These are phyloP conservation scores for Trichoderma parareesei DNA, from an alignment of 495 filamentous ascomycete species.

Conservation along the genomic window DNA sequence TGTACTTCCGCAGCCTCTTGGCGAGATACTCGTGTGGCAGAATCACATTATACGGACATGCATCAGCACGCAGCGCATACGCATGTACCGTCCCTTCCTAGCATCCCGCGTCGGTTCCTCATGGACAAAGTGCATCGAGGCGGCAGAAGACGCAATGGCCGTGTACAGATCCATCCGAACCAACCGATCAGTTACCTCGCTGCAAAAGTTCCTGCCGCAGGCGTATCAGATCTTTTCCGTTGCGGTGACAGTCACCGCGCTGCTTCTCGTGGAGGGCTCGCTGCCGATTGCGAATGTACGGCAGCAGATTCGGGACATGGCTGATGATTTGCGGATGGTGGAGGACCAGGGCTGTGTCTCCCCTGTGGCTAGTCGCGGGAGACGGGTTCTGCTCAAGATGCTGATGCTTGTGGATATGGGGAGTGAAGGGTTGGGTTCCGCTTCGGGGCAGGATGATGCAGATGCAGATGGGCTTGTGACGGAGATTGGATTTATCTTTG, in stretches of 20 bases:
- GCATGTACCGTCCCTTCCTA: neutral
- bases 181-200: neutral
- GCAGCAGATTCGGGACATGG: neutral
- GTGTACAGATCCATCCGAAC: neutral
- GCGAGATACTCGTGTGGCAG: neutral
- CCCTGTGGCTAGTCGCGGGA: neutral
- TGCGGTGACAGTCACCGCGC: conserved; percentile 1
- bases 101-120: neutral
- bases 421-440: neutral
- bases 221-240: neutral
- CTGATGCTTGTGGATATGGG: neutral
- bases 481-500: neutral
- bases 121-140: neutral
- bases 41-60: conserved; percentile 1
- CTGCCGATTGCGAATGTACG: neutral
- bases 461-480: neutral
- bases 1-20: neutral
- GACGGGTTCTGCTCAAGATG: neutral
- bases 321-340: neutral
- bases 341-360: neutral
- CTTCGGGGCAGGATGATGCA: neutral
- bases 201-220: conserved; percentile 3
- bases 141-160: neutral
- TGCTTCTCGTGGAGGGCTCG: neutral
- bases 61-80: conserved; percentile 5